A percentile compares a stretch with the other conserved stretches of the same genome.
Evolutionary conservation across 2,329 filamentous ascomycete species (phyloP).

Genomic region (Epichloe brachyelytri): DNA sequence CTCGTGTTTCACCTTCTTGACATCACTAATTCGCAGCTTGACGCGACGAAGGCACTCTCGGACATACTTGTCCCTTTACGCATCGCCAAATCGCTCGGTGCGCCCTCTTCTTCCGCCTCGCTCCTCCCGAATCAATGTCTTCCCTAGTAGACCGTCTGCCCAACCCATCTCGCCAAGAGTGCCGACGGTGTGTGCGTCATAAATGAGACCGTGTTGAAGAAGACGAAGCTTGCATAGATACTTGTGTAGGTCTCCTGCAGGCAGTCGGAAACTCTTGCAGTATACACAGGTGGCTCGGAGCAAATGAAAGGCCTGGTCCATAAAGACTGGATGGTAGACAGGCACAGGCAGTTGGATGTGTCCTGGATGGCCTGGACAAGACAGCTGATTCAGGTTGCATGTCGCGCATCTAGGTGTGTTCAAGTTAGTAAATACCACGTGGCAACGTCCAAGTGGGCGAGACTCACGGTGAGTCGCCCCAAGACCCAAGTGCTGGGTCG

Average conservation of each 20-base stretch:
- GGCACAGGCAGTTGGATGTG: slow-evolving; percentile 90
- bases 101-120: slow-evolving; percentile 52
- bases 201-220: slow-evolving; percentile 69
- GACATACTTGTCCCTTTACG: slow-evolving; percentile 54
- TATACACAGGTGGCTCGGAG: slow-evolving; percentile 82
- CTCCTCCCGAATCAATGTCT: slow-evolving; percentile 33
- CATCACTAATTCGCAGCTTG: slow-evolving; percentile 33
- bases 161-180: slow-evolving; percentile 31
- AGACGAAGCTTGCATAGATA: slow-evolving; percentile 77
- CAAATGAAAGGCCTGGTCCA: slow-evolving; percentile 80
- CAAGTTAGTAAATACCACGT: slow-evolving; percentile 3
- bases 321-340: slow-evolving; percentile 92
- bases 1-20: slow-evolving; percentile 62
- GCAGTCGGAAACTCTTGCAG: slow-evolving; percentile 74
- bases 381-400: slow-evolving; percentile 69
- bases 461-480: slow-evolving; percentile 65
- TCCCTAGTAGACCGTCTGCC: slow-evolving; percentile 21
- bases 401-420: slow-evolving; percentile 60
- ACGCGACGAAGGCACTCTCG: slow-evolving; percentile 54
- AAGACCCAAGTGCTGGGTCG: slow-evolving; percentile 81
- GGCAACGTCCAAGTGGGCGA: background rate
- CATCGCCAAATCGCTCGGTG: slow-evolving; percentile 36
- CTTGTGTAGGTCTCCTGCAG: slow-evolving; percentile 62
- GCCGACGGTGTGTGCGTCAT: slow-evolving; percentile 50
- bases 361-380: slow-evolving; percentile 84